Evolutionary conservation across 805 yeast species (phyloP).

Genomic region (Yarrowia deformans): DNA sequence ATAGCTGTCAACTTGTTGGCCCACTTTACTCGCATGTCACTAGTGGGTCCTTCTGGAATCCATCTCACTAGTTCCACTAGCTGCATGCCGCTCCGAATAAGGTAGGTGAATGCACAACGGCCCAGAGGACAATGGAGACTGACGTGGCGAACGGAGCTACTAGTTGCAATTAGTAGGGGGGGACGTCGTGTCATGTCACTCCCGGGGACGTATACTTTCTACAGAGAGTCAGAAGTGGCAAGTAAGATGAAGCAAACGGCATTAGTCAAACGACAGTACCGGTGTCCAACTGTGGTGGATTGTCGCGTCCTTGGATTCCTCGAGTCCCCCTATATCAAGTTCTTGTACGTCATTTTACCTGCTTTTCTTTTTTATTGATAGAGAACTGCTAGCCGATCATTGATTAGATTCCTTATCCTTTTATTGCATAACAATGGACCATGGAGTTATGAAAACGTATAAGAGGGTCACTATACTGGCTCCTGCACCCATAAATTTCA

Average conservation of each 20-base stretch:
- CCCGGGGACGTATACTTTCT: background rate
- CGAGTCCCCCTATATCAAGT: too few relatives aligned
- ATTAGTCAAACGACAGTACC: background rate
- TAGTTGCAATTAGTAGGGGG: too few relatives aligned
- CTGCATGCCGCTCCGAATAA: slow-evolving; percentile 21
- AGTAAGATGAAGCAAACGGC: background rate
- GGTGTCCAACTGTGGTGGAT: too few relatives aligned
- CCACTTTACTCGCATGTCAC: slow-evolving; percentile 4
- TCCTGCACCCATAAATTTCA: background rate
- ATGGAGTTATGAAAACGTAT: background rate
- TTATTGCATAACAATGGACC: background rate
- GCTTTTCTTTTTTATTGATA: too few relatives aligned
- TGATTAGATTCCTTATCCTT: too few relatives aligned
- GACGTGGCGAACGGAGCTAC: background rate
- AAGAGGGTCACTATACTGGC: too few relatives aligned
- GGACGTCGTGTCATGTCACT: background rate
- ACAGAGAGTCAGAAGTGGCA: too few relatives aligned
- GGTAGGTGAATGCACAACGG: slow-evolving; percentile 31
- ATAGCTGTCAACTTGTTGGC: background rate
- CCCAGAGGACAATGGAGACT: slow-evolving; percentile 6
- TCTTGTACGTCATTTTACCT: too few relatives aligned
- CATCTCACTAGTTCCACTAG: slow-evolving; percentile 8
- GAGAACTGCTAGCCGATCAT: too few relatives aligned
- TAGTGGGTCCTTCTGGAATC: slow-evolving; percentile 36
- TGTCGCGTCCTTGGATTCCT: too few relatives aligned